A percentile compares a stretch with the other conserved stretches of the same genome.
Conservation (phyloP, 108 stramenopile genomes). For the Nitzschia sp. region DNA sequence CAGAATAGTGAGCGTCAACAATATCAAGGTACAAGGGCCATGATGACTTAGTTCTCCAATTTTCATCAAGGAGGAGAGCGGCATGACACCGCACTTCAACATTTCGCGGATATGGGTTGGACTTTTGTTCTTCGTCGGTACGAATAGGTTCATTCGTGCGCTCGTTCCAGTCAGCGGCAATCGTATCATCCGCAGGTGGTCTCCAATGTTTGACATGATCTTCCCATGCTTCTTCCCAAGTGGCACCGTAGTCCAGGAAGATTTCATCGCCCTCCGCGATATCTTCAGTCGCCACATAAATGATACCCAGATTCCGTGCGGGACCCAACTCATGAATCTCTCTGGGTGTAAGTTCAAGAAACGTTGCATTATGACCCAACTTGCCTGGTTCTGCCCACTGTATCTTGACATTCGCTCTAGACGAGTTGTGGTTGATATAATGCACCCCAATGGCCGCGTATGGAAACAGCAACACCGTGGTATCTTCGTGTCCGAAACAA, state of each 20-base stretch:
- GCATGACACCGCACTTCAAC: slow-evolving; percentile 35
- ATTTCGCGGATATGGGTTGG: slow-evolving; percentile 42
- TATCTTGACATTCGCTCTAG: slow-evolving; percentile 45
- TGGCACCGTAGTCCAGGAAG: slow-evolving; percentile 63
- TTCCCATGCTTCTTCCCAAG: slow-evolving; percentile 61
- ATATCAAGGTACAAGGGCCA: slow-evolving; percentile 14
- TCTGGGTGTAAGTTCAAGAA: slow-evolving; percentile 33
- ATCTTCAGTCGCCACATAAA: slow-evolving; percentile 55
- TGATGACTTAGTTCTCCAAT: not conserved
- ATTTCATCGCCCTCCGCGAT: slow-evolving; percentile 68
- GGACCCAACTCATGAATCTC: slow-evolving; percentile 26
- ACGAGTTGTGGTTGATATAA: slow-evolving; percentile 64
- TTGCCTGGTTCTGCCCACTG: slow-evolving; percentile 31
- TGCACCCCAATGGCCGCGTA: slow-evolving; percentile 50
- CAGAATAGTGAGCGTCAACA: not conserved
- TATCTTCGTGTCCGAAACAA: slow-evolving; percentile 66
- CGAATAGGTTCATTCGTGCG: slow-evolving; percentile 13
- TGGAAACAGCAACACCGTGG: slow-evolving; percentile 65
- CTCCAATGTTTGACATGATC: slow-evolving; percentile 47
- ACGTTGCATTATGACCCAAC: slow-evolving; percentile 45
- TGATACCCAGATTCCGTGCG: slow-evolving; percentile 38
- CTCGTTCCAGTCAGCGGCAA: slow-evolving; percentile 44
- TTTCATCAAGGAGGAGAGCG: not conserved
- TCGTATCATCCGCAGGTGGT: slow-evolving; percentile 48
- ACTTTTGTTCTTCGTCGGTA: slow-evolving; percentile 34